Evolutionary conservation across 768 basidiomycete genomes (phyloP), one percentile per base, ranked within the genome.

Genomic region (Tulasnella sp.): DNA sequence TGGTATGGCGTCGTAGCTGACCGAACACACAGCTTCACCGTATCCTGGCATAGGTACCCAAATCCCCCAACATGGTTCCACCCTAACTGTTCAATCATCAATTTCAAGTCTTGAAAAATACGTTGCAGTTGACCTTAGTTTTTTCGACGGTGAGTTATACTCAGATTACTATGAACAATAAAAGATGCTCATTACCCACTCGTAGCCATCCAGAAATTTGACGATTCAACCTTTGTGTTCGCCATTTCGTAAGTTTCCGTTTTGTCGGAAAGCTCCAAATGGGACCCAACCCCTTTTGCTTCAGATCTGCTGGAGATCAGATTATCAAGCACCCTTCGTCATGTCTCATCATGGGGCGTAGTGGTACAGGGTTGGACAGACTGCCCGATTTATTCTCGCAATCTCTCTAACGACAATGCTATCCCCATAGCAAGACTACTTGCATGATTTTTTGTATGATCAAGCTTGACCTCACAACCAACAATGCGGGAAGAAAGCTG

Each of bases 271-370:
- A 37, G 17, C 5, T 2, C 19, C 22, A 12, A 12, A 42, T 38
- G 7, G 3, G 8, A 19, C 42, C 22, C 31, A 19, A 7, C 6
- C 31, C 31, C 6, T 36, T 38, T 40, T 40, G 39, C 12, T 40
- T 40, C 12, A 86, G 85, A 7, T 79, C 86, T 0, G 82, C 85
- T 69, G 89, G 91, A 79, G 85, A 85, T 78, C 83, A 82, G 78
- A 89, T 91, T 14, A 86, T 91, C 19, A 87, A 91, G 58, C 87
- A 91, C 78, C 83, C 83, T 0, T 83, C 85, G 5, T 90, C 90
- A 0, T 91, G 88, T 78, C 91, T 88, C 80, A 89, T 91, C 39
- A 81, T 91, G 14, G 90, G 91, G 0, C 84, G 91, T 31, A 91
- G 91, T 79, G 91, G 91, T 2, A 92, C 91, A 0, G 91, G 91